These are phyloP conservation scores for Eutypa lata DNA, from an alignment of 2,329 filamentous ascomycete species.

Conservation along the genomic window DNA sequence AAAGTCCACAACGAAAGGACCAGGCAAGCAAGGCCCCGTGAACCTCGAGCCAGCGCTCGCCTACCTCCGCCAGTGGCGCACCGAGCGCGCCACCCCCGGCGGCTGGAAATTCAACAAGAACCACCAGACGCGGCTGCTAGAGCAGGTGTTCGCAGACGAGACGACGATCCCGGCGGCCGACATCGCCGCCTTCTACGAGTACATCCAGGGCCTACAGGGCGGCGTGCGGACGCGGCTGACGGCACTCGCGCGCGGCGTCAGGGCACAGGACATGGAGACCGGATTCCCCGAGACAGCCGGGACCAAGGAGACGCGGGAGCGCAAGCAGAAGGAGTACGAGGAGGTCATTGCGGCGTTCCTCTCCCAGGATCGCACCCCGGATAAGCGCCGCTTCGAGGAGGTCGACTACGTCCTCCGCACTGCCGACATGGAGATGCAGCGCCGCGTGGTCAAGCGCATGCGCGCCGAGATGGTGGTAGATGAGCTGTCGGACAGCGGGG, in stretches of 20 bases:
- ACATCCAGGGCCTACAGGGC: constrained; percentile 77
- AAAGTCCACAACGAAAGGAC: constrained; percentile 6
- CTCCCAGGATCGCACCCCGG: constrained; percentile 28
- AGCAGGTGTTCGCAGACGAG: constrained; percentile 72
- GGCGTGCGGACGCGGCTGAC: constrained; percentile 66
- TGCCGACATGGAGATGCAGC: constrained; percentile 49
- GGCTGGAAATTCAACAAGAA: constrained; percentile 98
- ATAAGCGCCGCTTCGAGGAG: constrained; percentile 51
- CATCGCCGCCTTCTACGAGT: constrained; percentile 68
- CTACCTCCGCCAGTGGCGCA: constrained; percentile 76
- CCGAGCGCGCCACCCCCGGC: constrained; percentile 58
- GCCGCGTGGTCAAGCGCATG: constrained; percentile 59
- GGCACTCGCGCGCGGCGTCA: constrained; percentile 61
- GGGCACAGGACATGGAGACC: constrained; percentile 55
- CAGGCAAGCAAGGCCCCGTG: constrained; percentile 32
- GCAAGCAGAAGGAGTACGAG: constrained; percentile 55
- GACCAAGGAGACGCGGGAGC: constrained; percentile 39
- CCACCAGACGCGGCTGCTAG: constrained; percentile 79
- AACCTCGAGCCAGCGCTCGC: constrained; percentile 64
- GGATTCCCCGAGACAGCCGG: too few relatives aligned
- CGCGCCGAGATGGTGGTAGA: constrained; percentile 57
- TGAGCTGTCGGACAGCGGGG: constrained; percentile 49
- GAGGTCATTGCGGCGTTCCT: constrained; percentile 51
- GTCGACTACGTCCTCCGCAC: constrained; percentile 48
- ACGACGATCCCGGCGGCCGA: constrained; percentile 67